Conservation (phyloP, 2,329 filamentous ascomycete species). For the Clonostachys rosea region DNA sequence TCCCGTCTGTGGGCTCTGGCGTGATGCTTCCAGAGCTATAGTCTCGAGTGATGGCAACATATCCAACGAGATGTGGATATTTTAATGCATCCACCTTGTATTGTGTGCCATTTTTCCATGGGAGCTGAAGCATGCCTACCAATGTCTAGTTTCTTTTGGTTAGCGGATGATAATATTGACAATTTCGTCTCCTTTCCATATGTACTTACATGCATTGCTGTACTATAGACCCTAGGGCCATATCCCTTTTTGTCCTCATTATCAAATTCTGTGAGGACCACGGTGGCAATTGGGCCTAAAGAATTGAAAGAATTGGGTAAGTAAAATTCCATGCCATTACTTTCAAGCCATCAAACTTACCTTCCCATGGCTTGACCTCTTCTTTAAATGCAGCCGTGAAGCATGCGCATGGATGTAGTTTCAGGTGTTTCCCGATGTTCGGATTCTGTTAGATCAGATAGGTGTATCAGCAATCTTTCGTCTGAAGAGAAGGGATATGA, state of each 20-base stretch:
- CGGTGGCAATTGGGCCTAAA: conserved; percentile 59
- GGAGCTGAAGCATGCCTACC: conserved; percentile 55
- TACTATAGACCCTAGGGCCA: conserved; percentile 75
- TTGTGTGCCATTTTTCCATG: conserved; percentile 64
- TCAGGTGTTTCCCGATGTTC: conserved; percentile 76
- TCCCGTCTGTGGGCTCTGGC: conserved; percentile 63
- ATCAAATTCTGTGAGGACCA: conserved; percentile 71
- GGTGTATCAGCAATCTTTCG: too few relatives aligned
- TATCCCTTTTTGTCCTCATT: conserved; percentile 78
- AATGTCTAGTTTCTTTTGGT: conserved; percentile 44
- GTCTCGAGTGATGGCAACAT: conserved; percentile 73
- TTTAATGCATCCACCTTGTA: conserved; percentile 69
- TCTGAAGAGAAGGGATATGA: background rate
- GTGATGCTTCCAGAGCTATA: conserved; percentile 71
- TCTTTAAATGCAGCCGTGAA: conserved; percentile 62
- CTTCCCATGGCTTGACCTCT: conserved; percentile 65
- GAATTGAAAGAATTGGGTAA: too few relatives aligned
- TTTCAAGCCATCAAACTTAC: conserved; percentile 29
- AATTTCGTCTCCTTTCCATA: too few relatives aligned
- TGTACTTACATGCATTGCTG: conserved; percentile 57
- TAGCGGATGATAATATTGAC: too few relatives aligned
- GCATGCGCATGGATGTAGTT: conserved; percentile 70
- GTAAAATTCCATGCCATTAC: too few relatives aligned
- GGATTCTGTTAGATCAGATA: conserved; percentile 46
- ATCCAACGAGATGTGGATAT: conserved; percentile 64